Evolutionary conservation across 1,284 basidiomycete genomes (phyloP).

Genomic region (Sporisorium exsertum): DNA sequence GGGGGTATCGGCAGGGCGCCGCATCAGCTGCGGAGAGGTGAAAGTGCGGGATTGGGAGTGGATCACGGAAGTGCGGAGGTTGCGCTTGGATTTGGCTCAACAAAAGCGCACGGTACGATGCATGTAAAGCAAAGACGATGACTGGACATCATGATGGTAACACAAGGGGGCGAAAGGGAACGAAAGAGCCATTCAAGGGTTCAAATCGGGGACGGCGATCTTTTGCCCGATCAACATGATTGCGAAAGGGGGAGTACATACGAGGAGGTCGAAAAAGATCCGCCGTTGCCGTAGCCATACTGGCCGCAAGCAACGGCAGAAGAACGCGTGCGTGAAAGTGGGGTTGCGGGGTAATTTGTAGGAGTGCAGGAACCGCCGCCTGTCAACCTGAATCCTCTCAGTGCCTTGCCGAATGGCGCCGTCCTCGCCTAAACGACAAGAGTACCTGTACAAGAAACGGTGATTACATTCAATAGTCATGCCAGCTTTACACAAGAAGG

Average conservation of each 20-base stretch:
- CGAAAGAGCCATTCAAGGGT: too few species aligned
- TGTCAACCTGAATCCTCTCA: not conserved
- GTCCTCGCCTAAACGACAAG: not conserved
- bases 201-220: not conserved
- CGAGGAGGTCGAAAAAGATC: not conserved
- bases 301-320: not conserved
- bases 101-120: not conserved
- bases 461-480: too few species aligned
- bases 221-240: not conserved
- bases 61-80: not conserved
- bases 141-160: not conserved
- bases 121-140: not conserved
- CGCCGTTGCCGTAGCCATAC: not conserved
- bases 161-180: not conserved
- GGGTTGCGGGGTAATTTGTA: conserved; percentile 1
- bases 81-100: not conserved
- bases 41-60: not conserved
- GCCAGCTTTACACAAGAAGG: too few species aligned
- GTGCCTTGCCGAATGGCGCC: not conserved
- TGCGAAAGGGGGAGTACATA: not conserved
- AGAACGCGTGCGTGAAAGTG: not conserved
- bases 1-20: not conserved
- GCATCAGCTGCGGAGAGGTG: not conserved
- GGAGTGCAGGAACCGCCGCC: not conserved
- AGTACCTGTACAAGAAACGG: too few species aligned